Percentiles rank a stretch among this genome's conserved stretches.
Evolutionary conservation across 805 yeast genomes (phyloP).

Genomic region (Ogataea dorogensis): DNA sequence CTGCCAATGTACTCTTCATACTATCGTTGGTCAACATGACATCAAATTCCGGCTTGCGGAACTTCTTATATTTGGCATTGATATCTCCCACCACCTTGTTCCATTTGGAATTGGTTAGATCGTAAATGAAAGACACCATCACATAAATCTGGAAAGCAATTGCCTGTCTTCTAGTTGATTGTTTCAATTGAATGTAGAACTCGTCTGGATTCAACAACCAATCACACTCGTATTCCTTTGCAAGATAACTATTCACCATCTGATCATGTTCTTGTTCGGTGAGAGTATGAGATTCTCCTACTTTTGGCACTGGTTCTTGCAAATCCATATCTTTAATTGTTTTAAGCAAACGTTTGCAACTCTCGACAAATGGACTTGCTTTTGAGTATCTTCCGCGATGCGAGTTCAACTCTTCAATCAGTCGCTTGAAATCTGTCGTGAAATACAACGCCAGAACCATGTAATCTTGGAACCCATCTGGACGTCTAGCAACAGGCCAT

Average conservation of each 20-base stretch:
- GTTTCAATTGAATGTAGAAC: slow-evolving; percentile 23
- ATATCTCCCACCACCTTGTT: slow-evolving; percentile 16
- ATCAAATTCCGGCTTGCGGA: slow-evolving; percentile 24
- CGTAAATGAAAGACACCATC: slow-evolving; percentile 23
- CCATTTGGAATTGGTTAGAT: slow-evolving; percentile 23
- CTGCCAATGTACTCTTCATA: slow-evolving; percentile 12
- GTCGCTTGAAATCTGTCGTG: slow-evolving; percentile 17
- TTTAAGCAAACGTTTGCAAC: slow-evolving; percentile 14
- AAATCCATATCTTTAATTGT: slow-evolving; percentile 17
- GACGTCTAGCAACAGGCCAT: slow-evolving; percentile 19
- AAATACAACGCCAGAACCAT: slow-evolving; percentile 17
- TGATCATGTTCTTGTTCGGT: slow-evolving; percentile 8
- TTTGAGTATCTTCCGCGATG: slow-evolving; percentile 17
- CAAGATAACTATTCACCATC: slow-evolving; percentile 13
- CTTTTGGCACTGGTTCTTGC: slow-evolving; percentile 6
- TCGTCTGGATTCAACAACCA: slow-evolving; percentile 29
- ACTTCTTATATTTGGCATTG: slow-evolving; percentile 23
- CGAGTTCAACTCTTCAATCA: slow-evolving; percentile 21
- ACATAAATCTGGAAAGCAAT: slow-evolving; percentile 28
- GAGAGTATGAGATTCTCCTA: slow-evolving; percentile 2
- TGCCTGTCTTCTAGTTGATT: slow-evolving; percentile 16
- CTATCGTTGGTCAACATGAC: slow-evolving; percentile 16
- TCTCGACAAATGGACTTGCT: slow-evolving; percentile 12
- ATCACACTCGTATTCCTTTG: slow-evolving; percentile 26
- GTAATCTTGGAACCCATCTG: slow-evolving; percentile 20